Base-by-base conservation (phyloP, 495 filamentous ascomycete genomes). In the Rostrohypoxylon terebratum region DNA sequence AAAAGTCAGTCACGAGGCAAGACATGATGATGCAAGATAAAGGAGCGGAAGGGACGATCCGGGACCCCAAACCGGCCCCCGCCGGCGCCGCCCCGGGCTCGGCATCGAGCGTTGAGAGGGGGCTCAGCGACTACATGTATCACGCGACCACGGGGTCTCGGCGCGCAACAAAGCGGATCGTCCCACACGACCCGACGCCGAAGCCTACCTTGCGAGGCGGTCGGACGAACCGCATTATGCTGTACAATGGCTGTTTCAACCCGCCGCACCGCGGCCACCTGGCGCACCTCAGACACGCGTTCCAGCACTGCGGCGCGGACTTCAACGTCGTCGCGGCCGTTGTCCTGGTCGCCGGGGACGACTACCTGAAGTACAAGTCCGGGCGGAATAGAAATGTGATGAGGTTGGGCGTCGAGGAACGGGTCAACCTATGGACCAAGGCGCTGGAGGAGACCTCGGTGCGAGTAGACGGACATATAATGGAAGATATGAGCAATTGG, bases 241-340 rank as follows among this genome's bases (percentile, higher is more conserved):
- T 77, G 10, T 78, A 72, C 51, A 67, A 72, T 33, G 77, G 77
- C 3, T 74, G 75, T 51, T 76, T 78, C 70, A 78, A 78, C 62
- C 77, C 77, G 45, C 77, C 77, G 44, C 77, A 78, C 59, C 53
- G 8, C 6, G 73, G 73, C 2, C 73, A 75, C 54, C 64, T 69
- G 4, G 57, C 59, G 3, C 68, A 68, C n/a, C 60, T 75, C 4
- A 16, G 8, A 2, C 68, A 72, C 59, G 69, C 64, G 9, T 55
- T 58, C 57, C 68, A 50, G 3, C 31, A 72, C 55, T 33, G 23
- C 16, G 71, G 66, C 25, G 16, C 16, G 53, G 71, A 51, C 28
- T 20, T 69, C 28, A 6, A 44, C 28, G 9, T 74, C 33, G 58
- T 57, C 23, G 71, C 47, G 5, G 66, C 71, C 16, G 11, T 69